phyloP scores from a whole-genome alignment of 2,329 filamentous ascomycete species.

The Herpotrichia juniperi region DNA sequence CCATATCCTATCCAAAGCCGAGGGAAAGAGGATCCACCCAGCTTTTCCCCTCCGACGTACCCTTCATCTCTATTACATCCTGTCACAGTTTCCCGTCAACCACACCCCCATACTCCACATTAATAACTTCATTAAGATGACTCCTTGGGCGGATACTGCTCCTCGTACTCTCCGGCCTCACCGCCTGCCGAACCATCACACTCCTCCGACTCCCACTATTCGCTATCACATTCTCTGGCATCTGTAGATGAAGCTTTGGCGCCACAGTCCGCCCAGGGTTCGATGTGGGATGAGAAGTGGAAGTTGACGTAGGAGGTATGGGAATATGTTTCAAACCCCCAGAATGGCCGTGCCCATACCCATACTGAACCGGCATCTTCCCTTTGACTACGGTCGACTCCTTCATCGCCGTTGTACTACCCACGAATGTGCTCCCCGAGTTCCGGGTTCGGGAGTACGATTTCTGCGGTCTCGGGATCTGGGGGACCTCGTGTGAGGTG shows the following conservation, averaged over 20 bases:
- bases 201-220: slow-evolving; percentile 12
- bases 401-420: background rate
- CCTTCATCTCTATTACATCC: background rate
- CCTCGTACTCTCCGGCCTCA: slow-evolving; percentile 22
- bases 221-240: background rate
- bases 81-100: slow-evolving; percentile 19
- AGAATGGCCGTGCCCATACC: slow-evolving; percentile 17
- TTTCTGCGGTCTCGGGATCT: slow-evolving; percentile 14
- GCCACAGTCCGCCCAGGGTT: background rate
- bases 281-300: background rate
- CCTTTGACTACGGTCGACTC: slow-evolving; percentile 15
- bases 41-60: too few species aligned
- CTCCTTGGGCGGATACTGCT: slow-evolving; percentile 35
- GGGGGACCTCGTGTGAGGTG: background rate
- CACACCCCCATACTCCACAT: slow-evolving; percentile 33
- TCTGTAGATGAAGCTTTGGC: slow-evolving; percentile 19
- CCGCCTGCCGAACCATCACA: slow-evolving; percentile 26
- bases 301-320: background rate
- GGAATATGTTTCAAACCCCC: slow-evolving; percentile 14
- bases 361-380: slow-evolving; percentile 27
- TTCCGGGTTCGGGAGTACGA: slow-evolving; percentile 11
- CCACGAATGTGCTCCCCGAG: background rate
- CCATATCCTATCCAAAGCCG: too few species aligned
- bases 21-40: too few species aligned
- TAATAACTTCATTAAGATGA: slow-evolving; percentile 35